phyloP scores from a whole-genome alignment of 108 stramenopile species.

The Cyclotella distinguenda region DNA sequence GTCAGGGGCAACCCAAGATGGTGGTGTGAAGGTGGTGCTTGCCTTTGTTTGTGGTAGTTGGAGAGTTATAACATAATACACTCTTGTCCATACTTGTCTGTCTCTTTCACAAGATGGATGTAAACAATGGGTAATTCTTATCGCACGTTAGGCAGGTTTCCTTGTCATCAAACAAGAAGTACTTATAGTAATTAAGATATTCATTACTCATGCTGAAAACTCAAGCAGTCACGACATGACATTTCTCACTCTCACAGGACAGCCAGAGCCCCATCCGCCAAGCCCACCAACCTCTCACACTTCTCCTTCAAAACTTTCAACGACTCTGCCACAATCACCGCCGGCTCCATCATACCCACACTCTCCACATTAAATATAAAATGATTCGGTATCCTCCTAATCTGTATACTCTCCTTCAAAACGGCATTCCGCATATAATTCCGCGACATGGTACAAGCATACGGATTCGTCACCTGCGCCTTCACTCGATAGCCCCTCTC shows the following conservation, averaged over 20 bases:
- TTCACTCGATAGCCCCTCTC: constrained; percentile 42
- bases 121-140: no score
- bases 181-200: no score
- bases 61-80: constrained; percentile 9
- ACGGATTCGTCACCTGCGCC: constrained; percentile 78
- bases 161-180: no score
- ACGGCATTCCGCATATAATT: constrained; percentile 90
- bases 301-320: constrained; percentile 77
- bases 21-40: constrained; percentile 41
- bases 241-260: not conserved
- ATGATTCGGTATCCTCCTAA: constrained; percentile 89
- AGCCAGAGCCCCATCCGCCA: constrained; percentile 27
- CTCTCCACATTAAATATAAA: constrained; percentile 97
- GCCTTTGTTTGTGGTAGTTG: not conserved
- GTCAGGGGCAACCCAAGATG: constrained; percentile 69
- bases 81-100: no score
- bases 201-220: not conserved
- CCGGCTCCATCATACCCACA: constrained; percentile 89
- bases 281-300: constrained; percentile 35
- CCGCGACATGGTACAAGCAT: constrained; percentile 96
- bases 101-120: no score
- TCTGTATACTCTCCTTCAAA: constrained; percentile 74
- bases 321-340: constrained; percentile 80
- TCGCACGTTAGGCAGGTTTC: no score
- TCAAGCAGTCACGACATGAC: not conserved